phyloP scores from a whole-genome alignment of 2,329 filamentous ascomycete species.

The Macrophomina phaseolina region DNA sequence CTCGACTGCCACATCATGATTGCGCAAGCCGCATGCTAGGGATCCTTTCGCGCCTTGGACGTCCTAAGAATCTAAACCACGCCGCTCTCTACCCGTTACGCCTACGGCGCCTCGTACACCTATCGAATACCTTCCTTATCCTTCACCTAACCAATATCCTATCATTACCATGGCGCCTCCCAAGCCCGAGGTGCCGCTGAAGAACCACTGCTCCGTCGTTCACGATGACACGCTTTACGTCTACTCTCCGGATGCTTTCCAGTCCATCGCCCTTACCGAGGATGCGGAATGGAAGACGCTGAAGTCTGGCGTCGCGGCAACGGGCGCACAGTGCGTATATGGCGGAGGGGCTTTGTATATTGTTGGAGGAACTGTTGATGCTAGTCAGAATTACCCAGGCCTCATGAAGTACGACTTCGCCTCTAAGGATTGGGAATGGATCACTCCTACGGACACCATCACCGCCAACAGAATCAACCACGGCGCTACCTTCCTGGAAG shows the following conservation, averaged over 20 bases:
- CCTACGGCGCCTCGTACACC: neutral
- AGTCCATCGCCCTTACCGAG: conserved; percentile 71
- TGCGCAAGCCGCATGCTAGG: conserved; percentile 21
- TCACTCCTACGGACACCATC: conserved; percentile 57
- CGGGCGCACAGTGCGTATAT: conserved; percentile 77
- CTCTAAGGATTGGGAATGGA: conserved; percentile 63
- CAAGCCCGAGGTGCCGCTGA: conserved; percentile 70
- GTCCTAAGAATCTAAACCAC: conserved; percentile 2
- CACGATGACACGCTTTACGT: conserved; percentile 84
- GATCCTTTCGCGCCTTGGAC: conserved; percentile 16
- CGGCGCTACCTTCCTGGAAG: conserved; percentile 74
- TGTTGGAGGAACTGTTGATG: conserved; percentile 68
- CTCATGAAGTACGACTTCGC: conserved; percentile 72
- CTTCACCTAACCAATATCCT: neutral
- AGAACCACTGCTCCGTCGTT: conserved; percentile 81
- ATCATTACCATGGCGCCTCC: conserved; percentile 69
- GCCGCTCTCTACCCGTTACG: conserved; percentile 15
- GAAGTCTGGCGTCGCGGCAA: conserved; percentile 70
- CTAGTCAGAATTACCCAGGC: conserved; percentile 65
- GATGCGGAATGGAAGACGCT: conserved; percentile 75
- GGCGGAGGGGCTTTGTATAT: conserved; percentile 75
- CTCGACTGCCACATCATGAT: conserved; percentile 18
- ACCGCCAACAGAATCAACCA: conserved; percentile 73
- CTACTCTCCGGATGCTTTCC: conserved; percentile 76
- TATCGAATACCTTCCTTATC: conserved; percentile 1